Evolutionary conservation across 2,329 filamentous ascomycete genomes (phyloP).

Genomic region (Cercospora nicotianae): DNA sequence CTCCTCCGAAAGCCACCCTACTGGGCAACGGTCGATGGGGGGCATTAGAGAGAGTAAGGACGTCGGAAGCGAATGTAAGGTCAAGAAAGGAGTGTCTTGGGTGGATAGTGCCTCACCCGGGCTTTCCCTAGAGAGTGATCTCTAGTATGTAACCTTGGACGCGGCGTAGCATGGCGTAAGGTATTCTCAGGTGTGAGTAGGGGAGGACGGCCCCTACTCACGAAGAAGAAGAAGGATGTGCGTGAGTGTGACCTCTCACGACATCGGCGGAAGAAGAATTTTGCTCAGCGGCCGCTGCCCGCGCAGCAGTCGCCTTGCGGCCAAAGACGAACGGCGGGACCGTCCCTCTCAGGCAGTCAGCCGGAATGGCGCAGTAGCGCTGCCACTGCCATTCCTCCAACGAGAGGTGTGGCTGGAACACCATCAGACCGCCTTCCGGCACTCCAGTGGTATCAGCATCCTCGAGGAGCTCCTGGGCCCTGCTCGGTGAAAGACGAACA

Average conservation of each 20-base stretch:
- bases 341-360: neutral
- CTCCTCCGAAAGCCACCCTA: constrained; percentile 5
- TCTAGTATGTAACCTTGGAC: neutral
- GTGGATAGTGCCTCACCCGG: neutral
- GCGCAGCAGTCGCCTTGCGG: neutral
- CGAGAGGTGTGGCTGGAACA: neutral
- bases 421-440: neutral
- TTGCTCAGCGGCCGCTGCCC: neutral
- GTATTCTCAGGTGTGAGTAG: neutral
- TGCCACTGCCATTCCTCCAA: neutral
- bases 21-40: constrained; percentile 4
- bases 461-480: neutral
- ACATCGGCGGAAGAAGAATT: neutral
- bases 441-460: neutral
- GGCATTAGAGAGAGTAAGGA: neutral
- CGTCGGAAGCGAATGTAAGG: neutral
- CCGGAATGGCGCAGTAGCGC: neutral
- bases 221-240: neutral
- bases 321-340: neutral
- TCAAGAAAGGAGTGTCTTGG: neutral
- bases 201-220: neutral
- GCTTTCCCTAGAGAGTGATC: neutral
- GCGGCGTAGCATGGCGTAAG: neutral
- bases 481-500: neutral
- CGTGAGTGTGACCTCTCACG: neutral